These are phyloP conservation scores for Suillus spraguei DNA, from an alignment of 768 basidiomycete genomes.

Conservation along the genomic window DNA sequence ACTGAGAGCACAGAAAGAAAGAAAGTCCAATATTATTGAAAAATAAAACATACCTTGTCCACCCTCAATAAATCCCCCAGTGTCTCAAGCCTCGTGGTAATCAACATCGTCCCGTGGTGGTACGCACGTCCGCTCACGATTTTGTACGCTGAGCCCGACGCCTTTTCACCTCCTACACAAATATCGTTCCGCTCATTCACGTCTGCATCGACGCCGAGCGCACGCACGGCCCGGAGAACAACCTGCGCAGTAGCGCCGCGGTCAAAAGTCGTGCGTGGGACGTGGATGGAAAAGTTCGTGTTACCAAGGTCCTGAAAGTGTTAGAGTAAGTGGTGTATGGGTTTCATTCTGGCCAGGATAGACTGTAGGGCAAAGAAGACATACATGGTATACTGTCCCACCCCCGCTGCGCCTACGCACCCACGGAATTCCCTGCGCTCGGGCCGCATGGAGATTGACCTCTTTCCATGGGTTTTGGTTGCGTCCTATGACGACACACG, in stretches of 20 bases:
- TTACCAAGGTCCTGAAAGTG: conserved; percentile 88
- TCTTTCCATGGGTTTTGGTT: conserved; percentile 99
- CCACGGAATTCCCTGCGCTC: conserved; percentile 62
- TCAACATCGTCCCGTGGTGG: conserved; percentile 98
- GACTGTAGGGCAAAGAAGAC: conserved; percentile 28
- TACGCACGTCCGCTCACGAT: conserved; percentile 89
- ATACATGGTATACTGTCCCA: conserved; percentile 94
- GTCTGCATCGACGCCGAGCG: conserved; percentile 72
- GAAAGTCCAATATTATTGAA: background rate
- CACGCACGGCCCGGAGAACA: conserved; percentile 74
- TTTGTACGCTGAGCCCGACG: conserved; percentile 98
- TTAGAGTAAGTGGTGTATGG: background rate
- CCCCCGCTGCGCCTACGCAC: conserved; percentile 89
- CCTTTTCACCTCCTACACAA: conserved; percentile 83
- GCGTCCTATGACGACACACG: conserved; percentile 91
- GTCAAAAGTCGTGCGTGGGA: conserved; percentile 81
- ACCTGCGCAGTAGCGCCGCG: conserved; percentile 75
- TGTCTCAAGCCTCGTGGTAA: conserved; percentile 73
- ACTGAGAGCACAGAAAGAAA: conserved; percentile 1
- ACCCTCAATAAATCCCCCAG: conserved; percentile 73
- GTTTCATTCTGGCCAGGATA: background rate
- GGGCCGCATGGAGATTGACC: conserved; percentile 70
- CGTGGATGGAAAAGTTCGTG: conserved; percentile 94
- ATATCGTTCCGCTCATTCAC: conserved; percentile 94
- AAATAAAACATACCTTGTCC: conserved; percentile 53